Base-by-base conservation (phyloP, 2,329 filamentous ascomycete genomes). In the Neopestalotiopsis sp. region DNA sequence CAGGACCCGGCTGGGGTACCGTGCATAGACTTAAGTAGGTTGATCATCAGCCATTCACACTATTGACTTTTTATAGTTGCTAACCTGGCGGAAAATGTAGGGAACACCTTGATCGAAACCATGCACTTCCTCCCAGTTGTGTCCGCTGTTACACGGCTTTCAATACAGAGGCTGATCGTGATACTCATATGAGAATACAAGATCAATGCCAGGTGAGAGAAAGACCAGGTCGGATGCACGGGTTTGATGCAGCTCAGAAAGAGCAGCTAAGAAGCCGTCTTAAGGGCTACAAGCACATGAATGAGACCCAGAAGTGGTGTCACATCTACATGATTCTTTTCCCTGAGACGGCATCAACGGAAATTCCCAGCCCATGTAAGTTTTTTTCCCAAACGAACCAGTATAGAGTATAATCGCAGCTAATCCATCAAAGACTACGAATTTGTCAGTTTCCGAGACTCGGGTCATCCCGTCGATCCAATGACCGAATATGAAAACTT, bases 71-170 rank as follows among this genome's bases (percentile, higher is more conserved):
- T n/a, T 7, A 24, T 1, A 45, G 24, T 24, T 24, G 2, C 2
- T 24, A 2, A 24, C 24, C 24, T 24, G 24, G 24, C 2, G 24
- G 2, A 24, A 24, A 24, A 2, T 24, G 24, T 20, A 67, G 66
- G 28, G 71, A 72, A 42, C 71, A 72, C 49, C 58, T 72, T n/a
- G 71, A 72, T 52, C 67, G 71, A 12, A 70, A 69, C 9, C 71
- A 72, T 24, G 57, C 61, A 4, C 63, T 71, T 4, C 71, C 70
- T 1, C 58, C 66, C 5, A 65, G 71, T 45, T 72, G 70, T 38
- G 66, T 67, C 38, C 38, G 71, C 30, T 72, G 71, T 58, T 66
- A 70, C 32, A 61, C 68, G 7, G 28, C 65, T n/a, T 72, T 72
- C 32, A 4, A 49, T 1, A 67, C 62, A 56, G 68, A 72, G 17